Percentiles rank a stretch among this genome's conserved stretches.
Conservation (phyloP, 805 yeast species). For the Pichia nanzhaoensis region DNA sequence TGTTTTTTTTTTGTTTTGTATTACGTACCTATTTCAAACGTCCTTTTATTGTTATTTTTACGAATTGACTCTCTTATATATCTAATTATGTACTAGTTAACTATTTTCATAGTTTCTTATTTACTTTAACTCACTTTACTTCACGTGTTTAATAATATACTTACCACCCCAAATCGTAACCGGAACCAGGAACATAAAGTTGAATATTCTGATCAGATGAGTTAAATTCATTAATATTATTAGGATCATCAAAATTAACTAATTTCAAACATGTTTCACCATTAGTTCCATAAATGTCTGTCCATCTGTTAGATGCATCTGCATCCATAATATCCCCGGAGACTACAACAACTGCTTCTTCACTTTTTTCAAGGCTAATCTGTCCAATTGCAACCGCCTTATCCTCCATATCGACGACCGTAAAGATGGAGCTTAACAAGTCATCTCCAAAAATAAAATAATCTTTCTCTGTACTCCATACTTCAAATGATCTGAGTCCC, state of each 20-base stretch:
- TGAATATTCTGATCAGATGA: neutral
- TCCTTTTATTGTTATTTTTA: neutral
- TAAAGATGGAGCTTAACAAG: conserved; percentile 44
- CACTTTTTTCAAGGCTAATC: conserved; percentile 4
- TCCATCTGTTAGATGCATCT: conserved; percentile 2
- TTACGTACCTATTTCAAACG: neutral
- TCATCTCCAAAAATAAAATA: conserved; percentile 45
- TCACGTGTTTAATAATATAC: no score
- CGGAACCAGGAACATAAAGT: conserved; percentile 2
- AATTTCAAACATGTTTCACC: neutral
- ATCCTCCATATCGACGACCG: conserved; percentile 48
- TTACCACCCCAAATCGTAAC: neutral
- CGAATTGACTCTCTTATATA: no score
- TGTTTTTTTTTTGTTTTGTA: neutral
- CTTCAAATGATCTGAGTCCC: conserved; percentile 9
- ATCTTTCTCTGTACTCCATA: conserved; percentile 22
- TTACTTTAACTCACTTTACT: no score
- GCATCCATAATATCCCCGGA: conserved; percentile 9
- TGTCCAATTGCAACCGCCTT: conserved; percentile 39
- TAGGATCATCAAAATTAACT: neutral
- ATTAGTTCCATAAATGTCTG: conserved; percentile 7
- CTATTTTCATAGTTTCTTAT: no score
- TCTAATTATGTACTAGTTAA: no score
- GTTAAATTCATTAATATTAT: neutral
- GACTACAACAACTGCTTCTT: conserved; percentile 2